Evolutionary conservation across 108 stramenopile species (phyloP), one percentile per base, ranked within the genome.

Genomic region (Schizochytrium sp.): DNA sequence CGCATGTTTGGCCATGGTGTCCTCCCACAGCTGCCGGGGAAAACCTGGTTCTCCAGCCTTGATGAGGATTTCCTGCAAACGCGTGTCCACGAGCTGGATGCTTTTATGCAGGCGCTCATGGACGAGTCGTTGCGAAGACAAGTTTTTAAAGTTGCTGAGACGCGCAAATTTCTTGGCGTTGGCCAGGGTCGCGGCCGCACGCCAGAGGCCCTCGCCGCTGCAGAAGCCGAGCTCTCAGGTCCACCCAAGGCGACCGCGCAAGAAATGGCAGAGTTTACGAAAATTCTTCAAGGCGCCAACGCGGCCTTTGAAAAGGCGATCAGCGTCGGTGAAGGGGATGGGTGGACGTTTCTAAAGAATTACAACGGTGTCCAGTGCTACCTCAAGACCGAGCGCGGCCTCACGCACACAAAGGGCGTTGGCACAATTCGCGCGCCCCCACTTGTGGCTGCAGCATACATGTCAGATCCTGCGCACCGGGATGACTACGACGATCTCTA

Each of bases 361-460:
- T 53, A 83, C 28, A 47, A 83, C 51, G 76, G 76, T 18, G 76
- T 83, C 3, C 76, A 83, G 76, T 83, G 76, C 51, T 83, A 83
- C 48, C 28, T 83, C 23, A 83, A 83, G 51, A 28, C 45, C 10
- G 76, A 83, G 51, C 23, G 76, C 28, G 76, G 48, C 25, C 76
- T 83, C 45, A 83, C 76, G n/a, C 51, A 83, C 76, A 83, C 76
- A 53, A 83, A 83, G 51, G 76, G 76, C 28, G 76, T 83, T 23
- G 76, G 76, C 6, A 53, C 76, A 25, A 83, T 83, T 12, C 48
- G 48, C 48, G 45, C 51, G 43, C 76, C 76, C 6, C 76, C 76
- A 6, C 28, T 83, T 6, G 76, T 83, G 10, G 76, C 28, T 6
- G 76, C 76, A 3, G 76, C 76, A 6, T 83, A 53, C 76, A 83